Evolutionary conservation across 192 early-diverging fungal species (phyloP).

Genomic region (Gonapodya prolifera): DNA sequence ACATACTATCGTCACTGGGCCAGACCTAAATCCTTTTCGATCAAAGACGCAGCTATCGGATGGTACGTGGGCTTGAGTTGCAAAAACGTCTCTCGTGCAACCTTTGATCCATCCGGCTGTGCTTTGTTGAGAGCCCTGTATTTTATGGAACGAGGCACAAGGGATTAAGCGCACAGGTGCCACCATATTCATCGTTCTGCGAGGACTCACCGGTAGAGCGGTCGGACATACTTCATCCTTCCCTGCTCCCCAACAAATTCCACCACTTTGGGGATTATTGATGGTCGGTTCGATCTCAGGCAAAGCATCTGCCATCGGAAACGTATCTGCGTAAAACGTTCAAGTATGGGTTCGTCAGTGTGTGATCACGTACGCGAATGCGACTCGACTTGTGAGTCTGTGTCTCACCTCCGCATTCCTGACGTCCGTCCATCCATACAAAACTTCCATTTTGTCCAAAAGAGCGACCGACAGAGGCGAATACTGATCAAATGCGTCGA

Average conservation of each 20-base stretch:
- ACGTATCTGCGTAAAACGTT: background rate
- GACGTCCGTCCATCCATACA: slow-evolving; percentile 54
- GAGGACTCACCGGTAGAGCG: slow-evolving; percentile 43
- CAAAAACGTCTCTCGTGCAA: slow-evolving; percentile 71
- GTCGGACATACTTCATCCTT: slow-evolving; percentile 27
- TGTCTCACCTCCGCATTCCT: slow-evolving; percentile 71
- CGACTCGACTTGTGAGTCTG: background rate
- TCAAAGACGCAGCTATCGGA: slow-evolving; percentile 79
- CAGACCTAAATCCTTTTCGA: slow-evolving; percentile 72
- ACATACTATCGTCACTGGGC: background rate
- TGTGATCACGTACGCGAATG: background rate
- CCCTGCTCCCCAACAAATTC: slow-evolving; percentile 78
- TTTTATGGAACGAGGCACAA: slow-evolving; percentile 1
- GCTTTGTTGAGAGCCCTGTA: slow-evolving; percentile 32
- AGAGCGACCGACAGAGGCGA: slow-evolving; percentile 42
- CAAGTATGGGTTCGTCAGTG: background rate
- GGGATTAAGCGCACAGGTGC: slow-evolving; percentile 1
- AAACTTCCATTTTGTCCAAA: slow-evolving; percentile 53
- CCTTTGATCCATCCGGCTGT: slow-evolving; percentile 24
- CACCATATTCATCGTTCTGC: slow-evolving; percentile 1
- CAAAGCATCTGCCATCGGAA: background rate
- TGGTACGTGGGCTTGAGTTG: slow-evolving; percentile 76
- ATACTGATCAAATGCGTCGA: slow-evolving; percentile 39
- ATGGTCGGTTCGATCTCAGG: slow-evolving; percentile 29
- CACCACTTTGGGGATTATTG: slow-evolving; percentile 59